Evolutionary conservation across 2,329 filamentous ascomycete genomes (phyloP).

Genomic region (Trichoderma endophyticum): DNA sequence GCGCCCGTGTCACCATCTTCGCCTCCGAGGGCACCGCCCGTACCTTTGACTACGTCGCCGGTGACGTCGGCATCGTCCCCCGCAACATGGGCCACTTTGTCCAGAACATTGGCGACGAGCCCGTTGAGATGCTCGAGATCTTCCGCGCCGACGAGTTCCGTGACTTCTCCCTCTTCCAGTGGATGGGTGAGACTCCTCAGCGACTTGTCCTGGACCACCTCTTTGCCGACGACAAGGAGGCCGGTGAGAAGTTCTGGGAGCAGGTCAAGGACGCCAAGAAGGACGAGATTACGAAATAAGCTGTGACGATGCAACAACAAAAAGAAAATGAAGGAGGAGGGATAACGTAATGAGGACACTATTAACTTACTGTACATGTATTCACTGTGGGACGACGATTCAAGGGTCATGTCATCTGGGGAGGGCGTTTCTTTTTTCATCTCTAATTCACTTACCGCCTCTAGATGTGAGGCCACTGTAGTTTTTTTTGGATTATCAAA

Average conservation of each 20-base stretch:
- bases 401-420: background rate
- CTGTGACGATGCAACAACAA: background rate
- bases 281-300: slow-evolving; percentile 44
- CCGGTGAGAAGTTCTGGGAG: slow-evolving; percentile 60
- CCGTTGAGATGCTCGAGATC: slow-evolving; percentile 72
- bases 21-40: slow-evolving; percentile 64
- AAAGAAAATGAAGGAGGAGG: background rate
- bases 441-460: background rate
- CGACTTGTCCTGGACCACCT: slow-evolving; percentile 64
- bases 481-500: background rate
- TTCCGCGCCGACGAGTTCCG: slow-evolving; percentile 69
- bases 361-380: background rate
- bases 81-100: slow-evolving; percentile 78
- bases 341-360: background rate
- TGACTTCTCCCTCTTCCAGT: slow-evolving; percentile 72
- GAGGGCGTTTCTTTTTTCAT: slow-evolving; percentile 3
- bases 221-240: slow-evolving; percentile 59
- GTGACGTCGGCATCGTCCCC: slow-evolving; percentile 75
- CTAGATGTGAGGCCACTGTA: background rate
- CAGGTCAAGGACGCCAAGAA: slow-evolving; percentile 61
- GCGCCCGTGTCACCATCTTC: slow-evolving; percentile 72
- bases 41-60: slow-evolving; percentile 72
- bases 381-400: slow-evolving; percentile 2
- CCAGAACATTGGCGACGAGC: slow-evolving; percentile 75
- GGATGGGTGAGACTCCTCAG: slow-evolving; percentile 69